A percentile compares a stretch with the other conserved stretches of the same genome.
These are phyloP conservation scores for Choiromyces venosus DNA, from an alignment of 495 filamentous ascomycete species.

Conservation along the genomic window DNA sequence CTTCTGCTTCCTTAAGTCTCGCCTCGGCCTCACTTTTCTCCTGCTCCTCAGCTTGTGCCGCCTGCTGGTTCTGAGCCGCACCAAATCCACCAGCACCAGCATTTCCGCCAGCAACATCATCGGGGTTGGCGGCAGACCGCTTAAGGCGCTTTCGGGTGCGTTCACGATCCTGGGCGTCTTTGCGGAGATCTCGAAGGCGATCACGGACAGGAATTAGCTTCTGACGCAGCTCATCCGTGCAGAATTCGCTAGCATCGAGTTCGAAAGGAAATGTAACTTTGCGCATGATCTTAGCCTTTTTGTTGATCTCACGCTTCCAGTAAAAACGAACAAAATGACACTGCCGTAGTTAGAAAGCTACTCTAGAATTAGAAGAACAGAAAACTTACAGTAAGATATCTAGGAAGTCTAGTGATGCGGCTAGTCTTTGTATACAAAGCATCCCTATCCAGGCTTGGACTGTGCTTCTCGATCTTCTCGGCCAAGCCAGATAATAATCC, in stretches of 20 bases:
- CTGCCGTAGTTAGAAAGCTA: conserved; percentile 23
- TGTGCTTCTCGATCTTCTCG: conserved; percentile 87
- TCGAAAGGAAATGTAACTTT: conserved; percentile 95
- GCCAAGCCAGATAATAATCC: conserved; percentile 73
- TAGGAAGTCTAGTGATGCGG: conserved; percentile 79
- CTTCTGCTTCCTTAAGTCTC: conserved; percentile 48
- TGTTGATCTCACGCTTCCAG: conserved; percentile 88
- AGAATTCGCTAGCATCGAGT: conserved; percentile 90
- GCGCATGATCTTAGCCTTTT: conserved; percentile 99
- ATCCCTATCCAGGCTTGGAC: conserved; percentile 68
- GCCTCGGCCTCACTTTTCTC: conserved; percentile 47
- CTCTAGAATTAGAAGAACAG: not conserved
- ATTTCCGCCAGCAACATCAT: conserved; percentile 41
- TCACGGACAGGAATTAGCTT: conserved; percentile 84
- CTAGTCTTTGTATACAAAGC: conserved; percentile 83
- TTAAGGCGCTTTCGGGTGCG: conserved; percentile 83
- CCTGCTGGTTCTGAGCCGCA: conserved; percentile 31
- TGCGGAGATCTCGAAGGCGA: conserved; percentile 89
- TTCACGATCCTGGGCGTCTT: conserved; percentile 87
- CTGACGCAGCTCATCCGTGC: conserved; percentile 78
- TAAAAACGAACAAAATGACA: conserved; percentile 93
- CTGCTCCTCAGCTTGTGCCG: conserved; percentile 42
- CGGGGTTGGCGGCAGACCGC: conserved; percentile 51
- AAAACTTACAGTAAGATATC: conserved; percentile 72
- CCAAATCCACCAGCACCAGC: conserved; percentile 38